Evolutionary conservation across 495 filamentous ascomycete genomes (phyloP), one percentile per base, ranked within the genome.

Genomic region (Aspergillus avenaceus): DNA sequence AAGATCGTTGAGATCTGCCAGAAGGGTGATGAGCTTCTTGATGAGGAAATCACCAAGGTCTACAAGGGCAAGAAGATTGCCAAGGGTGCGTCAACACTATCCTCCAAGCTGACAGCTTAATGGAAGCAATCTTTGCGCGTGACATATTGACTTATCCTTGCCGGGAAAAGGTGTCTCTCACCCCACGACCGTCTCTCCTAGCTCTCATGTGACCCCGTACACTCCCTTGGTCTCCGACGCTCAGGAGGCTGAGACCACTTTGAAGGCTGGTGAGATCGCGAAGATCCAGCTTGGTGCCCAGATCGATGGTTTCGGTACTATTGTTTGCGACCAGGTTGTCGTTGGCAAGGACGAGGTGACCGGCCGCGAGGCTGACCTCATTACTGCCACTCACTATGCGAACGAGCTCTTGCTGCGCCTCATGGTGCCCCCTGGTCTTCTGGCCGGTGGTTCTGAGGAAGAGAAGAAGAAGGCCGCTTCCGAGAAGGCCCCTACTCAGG

Each of bases 281-380:
- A 98, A 98, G 80, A 91, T 98, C 67, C 95, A 97, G 70, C 83
- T 98, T 8, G 93, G 93, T 60, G 93, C 92, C 31, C 93, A 98
- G 74, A 96, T 98, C 49, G 93, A 97, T 75, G 93, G 93, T 41
- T 92, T 97, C 66, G 89, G 91, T 60, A 86, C 91, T 56, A 97
- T 98, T 58, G 87, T 97, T 58, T 96, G 92, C 75, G 89, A 97
- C 69, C 92, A 89, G 36, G 78, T 97, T 53, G 64, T 97, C 43
- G 80, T 93, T 31, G 72, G 74, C 25, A 66, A 82, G 55, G 84
- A 81, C 50, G 75, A 77, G 49, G 59, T 91, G 51, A 75, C 80
- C 37, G 88, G 86, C 50, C 84, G 87, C 37, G 72, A 84, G 55
- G 91, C 91, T 55, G 90, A 98, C 64, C 81, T 98, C 19, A 73